Evolutionary conservation across 73 alveolate species (phyloP), one percentile per base, ranked within the genome.

Genomic region (Durusdinium trenchii): DNA sequence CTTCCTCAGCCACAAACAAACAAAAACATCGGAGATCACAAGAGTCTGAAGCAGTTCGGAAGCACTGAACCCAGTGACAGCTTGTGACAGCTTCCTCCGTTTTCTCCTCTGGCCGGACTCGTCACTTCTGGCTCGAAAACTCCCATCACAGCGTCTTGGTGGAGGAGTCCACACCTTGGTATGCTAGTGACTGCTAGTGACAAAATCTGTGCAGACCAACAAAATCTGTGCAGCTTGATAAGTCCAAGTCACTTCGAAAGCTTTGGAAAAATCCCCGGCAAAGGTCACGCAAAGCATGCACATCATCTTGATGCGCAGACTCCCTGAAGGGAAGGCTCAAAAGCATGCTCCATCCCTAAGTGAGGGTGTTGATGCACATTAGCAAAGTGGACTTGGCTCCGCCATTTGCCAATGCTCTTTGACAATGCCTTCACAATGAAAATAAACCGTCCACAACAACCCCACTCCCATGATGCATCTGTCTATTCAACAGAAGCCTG

Each of bases 201-300:
- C 84, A 73, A 73, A 32, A 73, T 40, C 85, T 9, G 36, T 75
- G 79, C 28, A 62, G 38, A 62, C 76, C 7, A 10, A 26, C 43
- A 40, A 62, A 62, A 62, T 26, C 18, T 26, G 30, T 14, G 16
- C 84, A 32, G 10, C 91, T 28, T 20, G 91, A 40, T 32, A 12
- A 18, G 1, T 45, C 71, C 91, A 7, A 81, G 91, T 35, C 26
- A 51, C 94, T 40, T 38, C 95, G 79, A 62, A 86, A 90, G 57
- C 42, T 18, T 62, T 67, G 86, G 97, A 67, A 90, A 28, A 90
- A 90, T 42, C 87, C 97, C 32, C 46, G 43, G 97, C 97, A 90
- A 36, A 90, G 86, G 35, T 69, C 97, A 3, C 79, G 87, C 73
- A 90, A 73, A 9, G 87, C 75, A 35, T 35, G 40, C 54, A 92